Evolutionary conservation across 2,329 filamentous ascomycete genomes (phyloP).

Genomic region (Amauroascus verrucosus): DNA sequence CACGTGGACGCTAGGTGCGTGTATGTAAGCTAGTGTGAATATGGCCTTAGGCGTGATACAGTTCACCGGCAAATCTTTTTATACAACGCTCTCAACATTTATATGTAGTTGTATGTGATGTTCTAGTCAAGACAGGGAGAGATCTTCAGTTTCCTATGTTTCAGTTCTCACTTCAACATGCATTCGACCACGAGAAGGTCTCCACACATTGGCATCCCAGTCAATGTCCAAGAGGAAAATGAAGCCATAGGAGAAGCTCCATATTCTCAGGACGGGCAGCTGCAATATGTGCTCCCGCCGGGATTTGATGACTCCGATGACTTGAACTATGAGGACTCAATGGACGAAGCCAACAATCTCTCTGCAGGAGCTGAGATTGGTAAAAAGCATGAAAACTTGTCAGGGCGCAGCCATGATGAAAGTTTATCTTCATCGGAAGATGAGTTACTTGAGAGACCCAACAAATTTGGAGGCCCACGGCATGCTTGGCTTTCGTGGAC

Average conservation of each 20-base stretch:
- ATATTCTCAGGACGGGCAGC: neutral
- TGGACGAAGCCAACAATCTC: conserved; percentile 11
- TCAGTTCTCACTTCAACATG: too few species aligned
- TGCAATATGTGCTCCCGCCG: neutral
- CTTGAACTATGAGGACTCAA: conserved; percentile 15
- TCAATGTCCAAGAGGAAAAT: neutral
- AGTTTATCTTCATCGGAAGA: conserved; percentile 8
- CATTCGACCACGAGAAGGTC: neutral
- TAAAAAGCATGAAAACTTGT: neutral
- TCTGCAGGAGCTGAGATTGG: conserved; percentile 10
- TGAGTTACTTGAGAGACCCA: conserved; percentile 28
- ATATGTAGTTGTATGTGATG: too few species aligned
- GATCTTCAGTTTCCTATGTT: too few species aligned
- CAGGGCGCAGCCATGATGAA: conserved; percentile 6
- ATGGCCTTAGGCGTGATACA: too few species aligned
- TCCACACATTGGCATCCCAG: neutral
- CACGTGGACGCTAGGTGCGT: too few species aligned
- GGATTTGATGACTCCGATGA: conserved; percentile 8
- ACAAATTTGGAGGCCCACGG: conserved; percentile 59
- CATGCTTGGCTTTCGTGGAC: conserved; percentile 80
- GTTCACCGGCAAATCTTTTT: too few species aligned
- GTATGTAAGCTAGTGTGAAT: too few species aligned
- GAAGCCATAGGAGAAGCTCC: too few species aligned
- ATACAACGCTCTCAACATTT: too few species aligned
- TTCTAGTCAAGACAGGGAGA: too few species aligned